These are phyloP conservation scores for Boletus smithii DNA, from an alignment of 1,284 basidiomycete genomes.

Conservation along the genomic window DNA sequence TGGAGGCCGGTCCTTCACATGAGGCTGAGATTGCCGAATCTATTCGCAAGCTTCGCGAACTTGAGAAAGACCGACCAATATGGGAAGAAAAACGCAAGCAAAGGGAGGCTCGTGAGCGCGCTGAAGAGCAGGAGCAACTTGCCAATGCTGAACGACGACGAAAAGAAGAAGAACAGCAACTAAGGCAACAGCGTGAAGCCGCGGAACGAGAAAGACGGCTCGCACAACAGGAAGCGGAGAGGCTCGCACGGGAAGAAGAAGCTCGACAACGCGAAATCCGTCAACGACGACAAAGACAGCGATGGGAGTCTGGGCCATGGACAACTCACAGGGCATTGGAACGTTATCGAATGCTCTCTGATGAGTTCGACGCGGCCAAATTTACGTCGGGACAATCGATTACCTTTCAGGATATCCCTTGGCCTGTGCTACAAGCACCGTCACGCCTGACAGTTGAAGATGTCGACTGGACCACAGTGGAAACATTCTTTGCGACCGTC, in stretches of 20 bases:
- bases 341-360: conserved; percentile 54
- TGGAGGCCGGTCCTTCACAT: conserved; percentile 38
- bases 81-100: conserved; percentile 54
- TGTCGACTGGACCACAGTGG: conserved; percentile 64
- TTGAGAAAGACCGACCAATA: conserved; percentile 61
- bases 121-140: conserved; percentile 42
- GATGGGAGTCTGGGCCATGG: conserved; percentile 59
- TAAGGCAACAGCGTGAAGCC: conserved; percentile 33
- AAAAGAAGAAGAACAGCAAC: conserved; percentile 36
- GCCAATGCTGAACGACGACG: conserved; percentile 37
- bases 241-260: conserved; percentile 34
- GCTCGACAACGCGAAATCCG: conserved; percentile 39
- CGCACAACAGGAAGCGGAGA: conserved; percentile 29
- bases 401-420: conserved; percentile 60
- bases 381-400: conserved; percentile 52
- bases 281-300: conserved; percentile 41
- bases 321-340: conserved; percentile 59
- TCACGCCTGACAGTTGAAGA: conserved; percentile 53
- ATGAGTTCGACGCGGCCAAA: conserved; percentile 59
- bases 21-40: conserved; percentile 59
- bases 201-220: conserved; percentile 32
- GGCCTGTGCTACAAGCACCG: conserved; percentile 62
- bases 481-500: conserved; percentile 61
- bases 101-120: conserved; percentile 44
- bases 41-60: conserved; percentile 61